Base-by-base conservation (phyloP, 176 grass and related monocot genomes). In the Triticum aestivum region DNA sequence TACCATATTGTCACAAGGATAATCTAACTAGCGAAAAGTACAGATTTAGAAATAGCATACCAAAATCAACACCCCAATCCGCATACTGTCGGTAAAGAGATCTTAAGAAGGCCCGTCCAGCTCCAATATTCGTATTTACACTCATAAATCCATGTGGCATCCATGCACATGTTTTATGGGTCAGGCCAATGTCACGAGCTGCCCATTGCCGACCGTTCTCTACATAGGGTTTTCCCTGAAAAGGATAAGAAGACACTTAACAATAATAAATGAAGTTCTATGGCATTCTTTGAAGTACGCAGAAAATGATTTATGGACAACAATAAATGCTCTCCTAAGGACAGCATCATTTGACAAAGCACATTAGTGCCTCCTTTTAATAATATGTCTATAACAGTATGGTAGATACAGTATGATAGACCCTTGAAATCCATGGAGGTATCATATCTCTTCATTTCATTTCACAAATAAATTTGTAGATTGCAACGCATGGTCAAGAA, bases 61-160 rank as follows among this genome's bases (percentile, higher is more conserved):
- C 96, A 73, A 98, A 98, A 89, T 98, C 93, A 89, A 94, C 91
- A 81, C 91, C 93, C 96, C 96, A 98, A 80, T 89, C 86, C 33
- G 93, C 89, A 82, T 95, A 93, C 18, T 93, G 96, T 69, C 59
- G 89, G 79, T 95, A 98, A 35, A 98, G 87, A 69, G 96, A 95
- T 89, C 91, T 93, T 84, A 98, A 82, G 83, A 98, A 98, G 51
- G 91, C 93, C 75, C 69, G 81, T 69, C 95, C 95, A 58, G 95
- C 93, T 87, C 85, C 93, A 79, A 87, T 90, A 74, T 90, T 74
- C 0, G 91, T 98, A 79, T 98, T 87, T 81, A 98, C 89, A 87
- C 91, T 93, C 93, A 98, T 95, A 90, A 95, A 98, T 92, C 95
- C 95, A 85, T 87, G 61, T 1, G 74, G 37, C 93, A 98, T 95